Evolutionary conservation across 495 filamentous ascomycete genomes (phyloP).

Genomic region (Penicillium odoratum): DNA sequence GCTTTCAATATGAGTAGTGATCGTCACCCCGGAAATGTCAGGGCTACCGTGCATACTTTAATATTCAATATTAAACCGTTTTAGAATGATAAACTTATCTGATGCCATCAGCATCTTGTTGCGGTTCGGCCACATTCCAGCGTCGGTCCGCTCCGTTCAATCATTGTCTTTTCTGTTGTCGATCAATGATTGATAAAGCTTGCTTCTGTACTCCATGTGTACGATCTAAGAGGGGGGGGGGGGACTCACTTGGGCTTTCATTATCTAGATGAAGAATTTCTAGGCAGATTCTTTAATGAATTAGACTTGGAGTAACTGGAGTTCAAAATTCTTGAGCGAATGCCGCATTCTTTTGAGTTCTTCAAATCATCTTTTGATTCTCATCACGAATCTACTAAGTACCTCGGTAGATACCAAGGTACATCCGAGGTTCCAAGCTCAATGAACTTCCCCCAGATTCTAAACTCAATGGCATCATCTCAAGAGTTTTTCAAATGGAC

Average conservation of each 20-base stretch:
- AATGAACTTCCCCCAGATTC: background rate
- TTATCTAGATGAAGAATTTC: background rate
- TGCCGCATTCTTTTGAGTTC: no score
- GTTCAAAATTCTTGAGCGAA: background rate
- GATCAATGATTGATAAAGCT: conserved; percentile 15
- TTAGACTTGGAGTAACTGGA: no score
- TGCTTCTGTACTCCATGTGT: background rate
- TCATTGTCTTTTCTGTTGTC: conserved; percentile 5
- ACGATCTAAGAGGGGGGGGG: background rate
- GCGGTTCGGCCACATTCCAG: conserved; percentile 16
- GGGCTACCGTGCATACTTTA: conserved; percentile 11
- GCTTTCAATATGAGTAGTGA: conserved; percentile 7
- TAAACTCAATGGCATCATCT: background rate
- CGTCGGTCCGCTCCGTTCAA: conserved; percentile 16
- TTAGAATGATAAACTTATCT: conserved; percentile 8
- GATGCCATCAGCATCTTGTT: background rate
- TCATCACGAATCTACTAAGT: no score
- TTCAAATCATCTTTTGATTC: no score
- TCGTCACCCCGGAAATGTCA: conserved; percentile 10
- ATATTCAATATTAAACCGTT: background rate
- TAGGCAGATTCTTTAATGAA: background rate
- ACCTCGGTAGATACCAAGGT: no score
- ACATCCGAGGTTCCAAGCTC: background rate
- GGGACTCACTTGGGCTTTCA: background rate
- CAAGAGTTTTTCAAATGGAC: background rate